Evolutionary conservation across 805 yeast species (phyloP).

Genomic region (Pichia ethanolica): DNA sequence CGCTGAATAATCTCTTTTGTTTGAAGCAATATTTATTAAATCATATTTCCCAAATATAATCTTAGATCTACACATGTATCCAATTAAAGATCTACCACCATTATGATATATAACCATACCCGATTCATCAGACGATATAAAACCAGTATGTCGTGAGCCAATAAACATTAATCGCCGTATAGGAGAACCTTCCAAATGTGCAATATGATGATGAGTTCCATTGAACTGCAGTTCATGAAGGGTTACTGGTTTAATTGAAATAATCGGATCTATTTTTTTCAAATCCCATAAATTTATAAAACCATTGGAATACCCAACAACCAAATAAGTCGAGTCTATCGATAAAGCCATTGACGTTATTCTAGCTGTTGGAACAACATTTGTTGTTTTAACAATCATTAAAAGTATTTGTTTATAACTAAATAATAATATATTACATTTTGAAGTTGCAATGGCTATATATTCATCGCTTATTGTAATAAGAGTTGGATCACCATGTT

Average conservation of each 20-base stretch:
- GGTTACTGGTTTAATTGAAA: constrained; percentile 26
- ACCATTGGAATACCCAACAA: constrained; percentile 65
- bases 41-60: constrained; percentile 46
- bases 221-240: constrained; percentile 15
- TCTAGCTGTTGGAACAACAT: constrained; percentile 32
- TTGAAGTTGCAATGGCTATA: constrained; percentile 62
- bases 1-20: constrained; percentile 9
- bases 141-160: constrained; percentile 46
- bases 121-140: constrained; percentile 46
- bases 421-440: constrained; percentile 60
- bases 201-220: constrained; percentile 17
- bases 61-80: constrained; percentile 39
- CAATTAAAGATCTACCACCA: constrained; percentile 50
- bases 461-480: constrained; percentile 35
- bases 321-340: constrained; percentile 60
- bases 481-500: constrained; percentile 46
- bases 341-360: constrained; percentile 55
- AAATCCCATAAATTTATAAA: constrained; percentile 64
- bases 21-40: not conserved
- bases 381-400: constrained; percentile 30
- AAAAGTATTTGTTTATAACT: constrained; percentile 58
- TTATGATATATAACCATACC: constrained; percentile 61
- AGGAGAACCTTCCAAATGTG: constrained; percentile 31
- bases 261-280: constrained; percentile 23
- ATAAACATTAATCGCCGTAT: constrained; percentile 41